Conservation (phyloP, 78 protist genomes). For the Protostelium mycophagum region DNA sequence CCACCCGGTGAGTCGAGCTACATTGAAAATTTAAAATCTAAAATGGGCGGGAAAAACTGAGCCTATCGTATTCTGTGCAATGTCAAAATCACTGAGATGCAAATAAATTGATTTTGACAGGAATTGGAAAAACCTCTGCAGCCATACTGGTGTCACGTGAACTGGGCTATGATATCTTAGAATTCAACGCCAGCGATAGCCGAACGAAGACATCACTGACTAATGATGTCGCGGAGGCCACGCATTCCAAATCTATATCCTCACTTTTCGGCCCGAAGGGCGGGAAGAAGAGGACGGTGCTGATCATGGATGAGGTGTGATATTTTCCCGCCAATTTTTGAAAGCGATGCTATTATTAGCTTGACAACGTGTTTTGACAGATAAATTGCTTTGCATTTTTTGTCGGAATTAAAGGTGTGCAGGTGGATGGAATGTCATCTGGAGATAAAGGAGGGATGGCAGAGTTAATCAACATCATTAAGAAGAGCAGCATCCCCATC, state of each 20-base stretch:
- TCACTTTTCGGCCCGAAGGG: background rate
- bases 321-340: background rate
- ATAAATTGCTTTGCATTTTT: background rate
- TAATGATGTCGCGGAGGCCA: conserved; percentile 4
- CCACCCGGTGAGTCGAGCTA: conserved; percentile 74
- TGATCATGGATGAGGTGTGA: background rate
- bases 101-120: background rate
- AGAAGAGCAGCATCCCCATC: conserved; percentile 80
- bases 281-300: conserved; percentile 22
- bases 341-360: background rate
- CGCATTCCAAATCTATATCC: conserved; percentile 35
- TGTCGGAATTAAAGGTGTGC: background rate
- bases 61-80: too few species aligned
- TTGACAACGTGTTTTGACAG: background rate
- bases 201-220: conserved; percentile 74
- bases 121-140: conserved; percentile 91
- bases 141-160: conserved; percentile 54
- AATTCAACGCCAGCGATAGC: conserved; percentile 93
- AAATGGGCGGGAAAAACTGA: too few species aligned
- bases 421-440: conserved; percentile 38
- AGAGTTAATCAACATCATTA: conserved; percentile 66
- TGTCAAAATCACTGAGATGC: too few species aligned
- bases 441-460: conserved; percentile 94
- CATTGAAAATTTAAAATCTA: too few species aligned
- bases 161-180: conserved; percentile 77